These are phyloP conservation scores for Magnaporthiopsis rhizophila DNA, from an alignment of 2,329 filamentous ascomycete species.

Conservation along the genomic window DNA sequence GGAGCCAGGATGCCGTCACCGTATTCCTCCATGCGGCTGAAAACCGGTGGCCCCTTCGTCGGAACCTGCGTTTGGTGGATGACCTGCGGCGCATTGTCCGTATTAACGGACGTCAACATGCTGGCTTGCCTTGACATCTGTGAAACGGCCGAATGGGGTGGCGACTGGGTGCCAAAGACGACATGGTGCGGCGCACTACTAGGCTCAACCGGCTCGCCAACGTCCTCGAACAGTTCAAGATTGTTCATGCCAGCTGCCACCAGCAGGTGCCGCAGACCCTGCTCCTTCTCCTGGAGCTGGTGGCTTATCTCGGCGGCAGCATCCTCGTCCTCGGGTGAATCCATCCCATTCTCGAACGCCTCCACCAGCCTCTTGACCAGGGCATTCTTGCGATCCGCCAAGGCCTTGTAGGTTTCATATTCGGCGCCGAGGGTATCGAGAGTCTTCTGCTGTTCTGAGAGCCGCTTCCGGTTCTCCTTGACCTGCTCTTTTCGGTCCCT, in stretches of 20 bases:
- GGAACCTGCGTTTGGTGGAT: slow-evolving; percentile 44
- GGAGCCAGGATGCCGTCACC: background rate
- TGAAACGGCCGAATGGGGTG: slow-evolving; percentile 18
- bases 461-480: slow-evolving; percentile 39
- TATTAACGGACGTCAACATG: slow-evolving; percentile 13
- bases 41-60: slow-evolving; percentile 8
- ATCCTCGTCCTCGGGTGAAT: slow-evolving; percentile 44
- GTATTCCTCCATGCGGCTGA: slow-evolving; percentile 5
- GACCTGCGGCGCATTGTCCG: slow-evolving; percentile 34
- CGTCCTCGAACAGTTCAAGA: slow-evolving; percentile 27
- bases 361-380: slow-evolving; percentile 39
- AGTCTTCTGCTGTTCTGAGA: slow-evolving; percentile 37
- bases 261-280: slow-evolving; percentile 31
- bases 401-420: slow-evolving; percentile 32
- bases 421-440: slow-evolving; percentile 32
- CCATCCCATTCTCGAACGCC: slow-evolving; percentile 41
- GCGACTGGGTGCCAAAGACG: slow-evolving; percentile 37
- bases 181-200: slow-evolving; percentile 22
- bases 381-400: slow-evolving; percentile 35
- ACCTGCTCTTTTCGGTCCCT: slow-evolving; percentile 37
- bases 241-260: slow-evolving; percentile 37
- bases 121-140: slow-evolving; percentile 24
- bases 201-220: slow-evolving; percentile 18
- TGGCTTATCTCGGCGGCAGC: slow-evolving; percentile 40
- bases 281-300: slow-evolving; percentile 35